Evolutionary conservation across 257 asterid species (phyloP), one percentile per base, ranked within the genome.

Genomic region (Przewalskia tangutica): DNA sequence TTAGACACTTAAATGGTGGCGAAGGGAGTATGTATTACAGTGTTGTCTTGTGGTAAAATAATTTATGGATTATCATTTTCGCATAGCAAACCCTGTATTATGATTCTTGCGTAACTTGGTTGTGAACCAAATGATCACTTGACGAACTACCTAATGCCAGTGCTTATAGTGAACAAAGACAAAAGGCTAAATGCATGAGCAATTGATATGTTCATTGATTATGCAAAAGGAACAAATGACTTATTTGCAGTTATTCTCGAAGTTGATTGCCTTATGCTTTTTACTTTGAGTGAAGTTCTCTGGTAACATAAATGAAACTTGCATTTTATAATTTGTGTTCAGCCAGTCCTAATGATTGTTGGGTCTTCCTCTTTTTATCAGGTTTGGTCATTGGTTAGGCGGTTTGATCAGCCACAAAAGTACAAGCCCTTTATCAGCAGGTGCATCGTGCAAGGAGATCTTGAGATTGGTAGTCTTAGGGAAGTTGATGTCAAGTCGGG

Each of bases 371-470:
- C 81, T 70, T 82, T 44, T 9, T 54, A 46, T 80, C 63, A 93
- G 97, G 97, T 93, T 82, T 93, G 97, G 97, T 93, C 97, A 80
- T 78, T 93, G 84, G 96, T 93, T 68, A 82, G 97, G 88, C 89
- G 97, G 86, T 93, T 93, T 76, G 96, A 93, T 89, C 93, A 93
- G 81, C 97, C 97, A 79, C 96, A 93, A 84, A 89, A 87, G 87
- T 93, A 91, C 90, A 93, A 93, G 82, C 97, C 97, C 42, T 93
- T 93, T 77, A 83, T 91, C 67, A 93, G 96, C 84, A 89, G 93
- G 70, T 93, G 97, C 83, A 88, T 89, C 77, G 92, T 77, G 64
- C 87, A 84, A 85, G 97, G 92, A 71, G 88, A 86, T 89, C 93
- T 93, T 85, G 91, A 88, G 85, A 90, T 90, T 32, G 96, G 94